Conservation (phyloP, 345 rosid species). For the Excoecaria agallocha region DNA sequence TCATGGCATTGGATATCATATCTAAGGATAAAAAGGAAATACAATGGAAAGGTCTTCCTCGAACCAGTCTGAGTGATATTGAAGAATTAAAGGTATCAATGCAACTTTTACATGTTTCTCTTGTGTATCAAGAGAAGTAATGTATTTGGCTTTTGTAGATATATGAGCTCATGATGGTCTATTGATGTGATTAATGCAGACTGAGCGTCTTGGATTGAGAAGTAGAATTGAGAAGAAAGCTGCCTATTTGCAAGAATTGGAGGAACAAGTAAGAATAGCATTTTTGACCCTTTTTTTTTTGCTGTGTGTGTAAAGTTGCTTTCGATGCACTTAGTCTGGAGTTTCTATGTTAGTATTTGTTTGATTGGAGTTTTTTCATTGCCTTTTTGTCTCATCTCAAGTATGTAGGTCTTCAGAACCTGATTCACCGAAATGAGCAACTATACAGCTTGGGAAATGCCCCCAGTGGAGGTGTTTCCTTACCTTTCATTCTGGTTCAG, state of each 20-base stretch:
- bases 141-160: constrained; percentile 16
- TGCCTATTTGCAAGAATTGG: constrained; percentile 81
- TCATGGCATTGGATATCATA: constrained; percentile 98
- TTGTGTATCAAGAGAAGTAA: constrained; percentile 12
- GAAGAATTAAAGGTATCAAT: constrained; percentile 85
- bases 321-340: constrained; percentile 12
- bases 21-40: constrained; percentile 97
- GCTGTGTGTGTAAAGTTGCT: constrained; percentile 12
- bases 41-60: constrained; percentile 99
- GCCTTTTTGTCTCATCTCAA: constrained; percentile 34
- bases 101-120: constrained; percentile 11
- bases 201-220: constrained; percentile 64
- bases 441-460: constrained; percentile 72
- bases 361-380: constrained; percentile 5
- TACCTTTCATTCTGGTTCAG: constrained; percentile 98
- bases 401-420: constrained; percentile 84
- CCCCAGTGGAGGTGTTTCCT: constrained; percentile 84
- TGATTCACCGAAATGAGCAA: constrained; percentile 79
- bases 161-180: constrained; percentile 17
- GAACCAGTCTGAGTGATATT: constrained; percentile 83
- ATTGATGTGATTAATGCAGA: constrained; percentile 39
- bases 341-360: constrained; percentile 10
- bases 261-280: constrained; percentile 74
- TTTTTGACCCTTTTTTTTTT: constrained; percentile 10
- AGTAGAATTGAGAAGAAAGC: constrained; percentile 86